Percentiles rank a stretch among this genome's conserved stretches.
These are phyloP conservation scores for Leptographium radiaticola DNA, from an alignment of 2,329 filamentous ascomycete genomes.

Conservation along the genomic window DNA sequence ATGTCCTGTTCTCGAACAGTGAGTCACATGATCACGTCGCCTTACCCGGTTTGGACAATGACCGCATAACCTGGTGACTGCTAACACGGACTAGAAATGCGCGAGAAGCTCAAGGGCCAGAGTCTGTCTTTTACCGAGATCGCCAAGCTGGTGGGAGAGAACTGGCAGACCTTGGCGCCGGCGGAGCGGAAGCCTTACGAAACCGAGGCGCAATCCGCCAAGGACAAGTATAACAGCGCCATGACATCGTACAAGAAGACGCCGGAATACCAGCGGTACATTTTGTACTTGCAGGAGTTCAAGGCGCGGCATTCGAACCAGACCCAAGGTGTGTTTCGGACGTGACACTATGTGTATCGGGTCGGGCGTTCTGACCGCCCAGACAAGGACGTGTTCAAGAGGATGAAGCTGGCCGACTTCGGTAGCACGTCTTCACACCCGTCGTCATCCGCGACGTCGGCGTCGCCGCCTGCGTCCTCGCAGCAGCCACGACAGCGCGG, in stretches of 20 bases:
- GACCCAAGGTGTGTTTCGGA: conserved; percentile 33
- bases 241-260: conserved; percentile 69
- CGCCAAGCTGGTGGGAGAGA: conserved; percentile 68
- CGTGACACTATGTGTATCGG: no score
- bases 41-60: neutral
- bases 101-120: conserved; percentile 63
- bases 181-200: conserved; percentile 61
- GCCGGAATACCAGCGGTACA: conserved; percentile 52
- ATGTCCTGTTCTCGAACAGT: conserved; percentile 80
- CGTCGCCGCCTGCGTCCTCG: conserved; percentile 11
- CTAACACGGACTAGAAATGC: conserved; percentile 41
- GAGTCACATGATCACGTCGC: conserved; percentile 21
- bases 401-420: conserved; percentile 31
- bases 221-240: conserved; percentile 65
- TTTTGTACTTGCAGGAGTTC: conserved; percentile 63
- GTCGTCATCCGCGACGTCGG: conserved; percentile 13
- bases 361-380: neutral
- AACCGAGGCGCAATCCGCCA: conserved; percentile 55
- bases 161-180: conserved; percentile 61
- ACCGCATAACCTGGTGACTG: neutral
- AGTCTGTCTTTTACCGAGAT: conserved; percentile 74
- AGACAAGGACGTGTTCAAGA: conserved; percentile 37
- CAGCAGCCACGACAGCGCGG: conserved; percentile 17
- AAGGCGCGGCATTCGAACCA: conserved; percentile 55
- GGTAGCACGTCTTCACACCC: conserved; percentile 4